phyloP scores from a whole-genome alignment of 371 early-diverging fungal genomes.

The Actinomortierella ambigua region DNA sequence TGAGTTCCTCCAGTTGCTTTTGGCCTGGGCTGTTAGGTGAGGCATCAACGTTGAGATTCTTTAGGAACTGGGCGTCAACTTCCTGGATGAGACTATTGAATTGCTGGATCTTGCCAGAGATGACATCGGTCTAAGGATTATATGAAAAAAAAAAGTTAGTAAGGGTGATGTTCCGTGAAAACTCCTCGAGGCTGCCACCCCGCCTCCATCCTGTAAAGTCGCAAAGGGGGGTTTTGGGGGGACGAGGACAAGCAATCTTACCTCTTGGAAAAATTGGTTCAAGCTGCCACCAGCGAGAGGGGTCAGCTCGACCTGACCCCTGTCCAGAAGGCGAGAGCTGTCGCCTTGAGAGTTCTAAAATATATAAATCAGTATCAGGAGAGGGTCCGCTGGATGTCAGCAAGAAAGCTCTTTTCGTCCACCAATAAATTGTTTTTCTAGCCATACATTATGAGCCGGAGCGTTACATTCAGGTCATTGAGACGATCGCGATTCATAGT shows the following conservation, averaged over 20 bases:
- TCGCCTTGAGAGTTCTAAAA: slow-evolving; percentile 1
- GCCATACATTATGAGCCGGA: neutral
- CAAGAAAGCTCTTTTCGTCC: neutral
- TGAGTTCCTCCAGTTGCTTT: slow-evolving; percentile 24
- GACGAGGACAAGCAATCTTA: neutral
- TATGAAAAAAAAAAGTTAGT: neutral
- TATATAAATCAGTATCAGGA: neutral
- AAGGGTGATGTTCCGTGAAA: neutral
- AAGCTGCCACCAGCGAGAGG: slow-evolving; percentile 29
- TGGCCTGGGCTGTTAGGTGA: slow-evolving; percentile 10
- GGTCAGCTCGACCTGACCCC: slow-evolving; percentile 25
- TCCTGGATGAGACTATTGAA: slow-evolving; percentile 32
- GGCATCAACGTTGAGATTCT: slow-evolving; percentile 15
- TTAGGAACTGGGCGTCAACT: slow-evolving; percentile 25
- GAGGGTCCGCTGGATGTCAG: neutral
- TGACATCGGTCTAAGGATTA: slow-evolving; percentile 35
- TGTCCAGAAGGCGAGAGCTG: neutral
- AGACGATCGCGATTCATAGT: slow-evolving; percentile 42
- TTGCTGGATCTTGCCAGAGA: slow-evolving; percentile 35
- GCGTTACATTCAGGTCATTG: slow-evolving; percentile 22
- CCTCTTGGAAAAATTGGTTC: slow-evolving; percentile 44
- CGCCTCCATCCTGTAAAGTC: neutral
- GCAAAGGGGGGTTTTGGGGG: neutral
- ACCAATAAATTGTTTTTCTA: neutral
- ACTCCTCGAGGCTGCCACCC: neutral